These are phyloP conservation scores for Solanum chacoense DNA, from an alignment of 305 asterid species.

Conservation along the genomic window DNA sequence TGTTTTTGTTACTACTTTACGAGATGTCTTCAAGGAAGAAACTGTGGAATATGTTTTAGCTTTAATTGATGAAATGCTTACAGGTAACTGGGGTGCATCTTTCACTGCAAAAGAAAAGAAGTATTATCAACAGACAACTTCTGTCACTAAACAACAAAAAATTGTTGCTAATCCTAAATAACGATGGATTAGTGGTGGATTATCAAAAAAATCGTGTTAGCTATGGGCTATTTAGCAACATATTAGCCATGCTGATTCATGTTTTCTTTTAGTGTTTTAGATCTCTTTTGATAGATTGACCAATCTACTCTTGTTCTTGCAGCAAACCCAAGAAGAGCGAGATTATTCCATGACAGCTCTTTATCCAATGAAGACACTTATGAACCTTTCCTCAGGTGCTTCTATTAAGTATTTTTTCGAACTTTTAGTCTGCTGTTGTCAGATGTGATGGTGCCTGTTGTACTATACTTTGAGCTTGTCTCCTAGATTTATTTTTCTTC, in stretches of 20 bases:
- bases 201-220: background rate
- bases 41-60: slow-evolving; percentile 84
- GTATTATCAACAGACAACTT: background rate
- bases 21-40: slow-evolving; percentile 80
- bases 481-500: background rate
- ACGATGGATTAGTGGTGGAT: background rate
- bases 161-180: background rate
- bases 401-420: slow-evolving; percentile 1
- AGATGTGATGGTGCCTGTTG: background rate
- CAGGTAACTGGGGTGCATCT: slow-evolving; percentile 33
- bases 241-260: background rate
- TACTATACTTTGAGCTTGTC: background rate
- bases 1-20: slow-evolving; percentile 71
- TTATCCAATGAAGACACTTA: slow-evolving; percentile 59
- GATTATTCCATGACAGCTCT: slow-evolving; percentile 65
- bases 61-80: slow-evolving; percentile 76
- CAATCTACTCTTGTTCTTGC: slow-evolving; percentile 10
- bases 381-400: slow-evolving; percentile 78
- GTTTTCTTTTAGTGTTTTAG: background rate
- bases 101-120: background rate
- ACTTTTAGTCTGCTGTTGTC: background rate
- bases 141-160: background rate
- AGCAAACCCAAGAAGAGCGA: slow-evolving; percentile 77
- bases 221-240: background rate
- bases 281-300: background rate